Conservation (phyloP, 257 asterid genomes). For the Petunia secreta region DNA sequence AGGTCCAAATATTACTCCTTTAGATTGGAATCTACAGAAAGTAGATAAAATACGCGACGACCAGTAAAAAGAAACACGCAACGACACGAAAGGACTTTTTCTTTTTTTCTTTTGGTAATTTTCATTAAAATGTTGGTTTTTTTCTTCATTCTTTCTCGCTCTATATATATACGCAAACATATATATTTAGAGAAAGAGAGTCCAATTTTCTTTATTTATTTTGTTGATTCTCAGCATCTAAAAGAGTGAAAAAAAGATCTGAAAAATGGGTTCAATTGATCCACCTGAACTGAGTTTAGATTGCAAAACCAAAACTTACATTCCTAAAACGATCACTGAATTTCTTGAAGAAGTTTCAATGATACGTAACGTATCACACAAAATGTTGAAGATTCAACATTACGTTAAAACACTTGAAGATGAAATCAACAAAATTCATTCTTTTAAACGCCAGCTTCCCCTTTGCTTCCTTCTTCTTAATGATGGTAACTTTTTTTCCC, state of each 20-base stretch:
- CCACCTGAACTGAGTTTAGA: slow-evolving; percentile 62
- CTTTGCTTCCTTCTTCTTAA: slow-evolving; percentile 64
- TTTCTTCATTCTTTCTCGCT: too few species aligned
- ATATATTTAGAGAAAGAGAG: too few species aligned
- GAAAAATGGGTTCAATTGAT: slow-evolving; percentile 56
- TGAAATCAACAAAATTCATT: slow-evolving; percentile 87
- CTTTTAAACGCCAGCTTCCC: slow-evolving; percentile 80
- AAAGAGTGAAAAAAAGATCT: slow-evolving; percentile 16
- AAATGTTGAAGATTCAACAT: slow-evolving; percentile 53
- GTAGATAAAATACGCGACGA: too few species aligned
- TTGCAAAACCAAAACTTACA: slow-evolving; percentile 31
- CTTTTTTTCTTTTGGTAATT: too few species aligned
- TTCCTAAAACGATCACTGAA: slow-evolving; percentile 45
- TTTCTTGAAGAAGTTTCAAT: slow-evolving; percentile 46
- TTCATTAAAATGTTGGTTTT: too few species aligned
- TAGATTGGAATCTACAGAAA: too few species aligned
- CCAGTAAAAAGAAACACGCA: too few species aligned
- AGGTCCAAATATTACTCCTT: too few species aligned
- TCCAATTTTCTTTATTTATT: too few species aligned
- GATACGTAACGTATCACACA: slow-evolving; percentile 50
- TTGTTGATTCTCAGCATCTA: too few species aligned
- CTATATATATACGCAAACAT: too few species aligned
- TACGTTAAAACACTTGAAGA: slow-evolving; percentile 52
- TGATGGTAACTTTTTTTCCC: slow-evolving; percentile 51
- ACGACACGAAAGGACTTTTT: too few species aligned